Conservation (phyloP, 1,284 basidiomycete genomes). For the Cryptococcus hybrid region DNA sequence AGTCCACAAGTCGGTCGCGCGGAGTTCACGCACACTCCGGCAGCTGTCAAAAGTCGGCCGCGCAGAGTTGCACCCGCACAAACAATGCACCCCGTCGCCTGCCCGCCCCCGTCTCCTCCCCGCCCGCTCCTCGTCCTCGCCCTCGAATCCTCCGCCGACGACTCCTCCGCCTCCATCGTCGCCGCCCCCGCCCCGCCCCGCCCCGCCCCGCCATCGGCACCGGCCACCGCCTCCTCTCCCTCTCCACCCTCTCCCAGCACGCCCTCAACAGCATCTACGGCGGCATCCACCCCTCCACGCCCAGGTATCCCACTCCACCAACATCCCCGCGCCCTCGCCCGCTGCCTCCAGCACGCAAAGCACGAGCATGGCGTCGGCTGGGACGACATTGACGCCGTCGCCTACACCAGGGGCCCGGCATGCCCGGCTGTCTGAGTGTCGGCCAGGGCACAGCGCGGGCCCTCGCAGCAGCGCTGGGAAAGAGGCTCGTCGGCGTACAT, state of each 20-base stretch:
- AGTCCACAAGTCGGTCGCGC: too few species aligned
- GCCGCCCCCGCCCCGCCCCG: conserved; percentile 28
- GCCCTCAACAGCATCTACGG: conserved; percentile 57
- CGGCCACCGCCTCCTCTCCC: conserved; percentile 66
- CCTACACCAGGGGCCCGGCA: conserved; percentile 87
- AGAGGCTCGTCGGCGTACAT: conserved; percentile 84
- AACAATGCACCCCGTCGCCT: too few species aligned
- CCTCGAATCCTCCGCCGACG: conserved; percentile 77
- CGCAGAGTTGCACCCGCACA: too few species aligned
- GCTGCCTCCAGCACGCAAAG: conserved; percentile 53
- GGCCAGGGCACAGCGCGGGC: conserved; percentile 75
- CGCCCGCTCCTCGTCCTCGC: conserved; percentile 65
- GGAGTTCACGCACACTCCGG: too few species aligned
- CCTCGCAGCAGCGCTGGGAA: conserved; percentile 69
- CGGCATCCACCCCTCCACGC: conserved; percentile 78
- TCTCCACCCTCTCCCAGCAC: conserved; percentile 78
- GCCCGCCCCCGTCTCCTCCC: background rate
- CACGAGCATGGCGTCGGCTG: conserved; percentile 60
- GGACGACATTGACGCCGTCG: conserved; percentile 74
- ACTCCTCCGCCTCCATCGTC: conserved; percentile 82
- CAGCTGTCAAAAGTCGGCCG: too few species aligned
- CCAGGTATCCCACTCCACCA: conserved; percentile 62
- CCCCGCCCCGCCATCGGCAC: conserved; percentile 80
- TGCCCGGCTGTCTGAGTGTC: conserved; percentile 74
- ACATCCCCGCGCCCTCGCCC: conserved; percentile 68